Conservation (phyloP, 129 eudicot species). For the Chrysanthemum makinoi region DNA sequence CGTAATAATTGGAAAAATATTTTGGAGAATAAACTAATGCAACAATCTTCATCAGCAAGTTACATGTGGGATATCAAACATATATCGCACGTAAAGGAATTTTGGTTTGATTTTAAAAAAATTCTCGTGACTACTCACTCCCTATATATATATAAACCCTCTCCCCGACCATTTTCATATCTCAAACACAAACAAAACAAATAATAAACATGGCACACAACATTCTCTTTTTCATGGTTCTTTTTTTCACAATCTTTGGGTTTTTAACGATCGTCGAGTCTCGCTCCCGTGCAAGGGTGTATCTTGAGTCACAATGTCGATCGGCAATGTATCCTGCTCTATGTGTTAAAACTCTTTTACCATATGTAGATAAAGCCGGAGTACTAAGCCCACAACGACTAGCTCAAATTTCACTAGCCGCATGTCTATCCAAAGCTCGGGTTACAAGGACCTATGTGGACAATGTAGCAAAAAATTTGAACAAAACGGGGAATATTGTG, state of each 20-base stretch:
- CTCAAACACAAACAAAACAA: constrained; percentile 13
- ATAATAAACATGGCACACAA: constrained; percentile 29
- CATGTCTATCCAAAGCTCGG: constrained; percentile 48
- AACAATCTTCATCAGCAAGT: constrained; percentile 16
- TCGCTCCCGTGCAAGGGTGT: constrained; percentile 52
- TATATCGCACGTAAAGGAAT: constrained; percentile 25
- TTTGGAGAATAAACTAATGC: background rate
- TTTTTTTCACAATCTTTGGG: constrained; percentile 37
- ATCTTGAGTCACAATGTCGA: constrained; percentile 47
- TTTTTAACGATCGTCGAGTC: constrained; percentile 29
- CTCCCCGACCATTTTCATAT: constrained; percentile 19
- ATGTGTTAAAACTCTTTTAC: constrained; percentile 45
- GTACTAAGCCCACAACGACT: constrained; percentile 40
- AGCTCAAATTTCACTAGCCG: constrained; percentile 56
- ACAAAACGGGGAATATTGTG: constrained; percentile 20
- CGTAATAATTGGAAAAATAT: constrained; percentile 5
- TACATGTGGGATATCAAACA: constrained; percentile 18
- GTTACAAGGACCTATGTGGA: constrained; percentile 45
- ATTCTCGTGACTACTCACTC: background rate
- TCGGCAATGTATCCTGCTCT: constrained; percentile 46
- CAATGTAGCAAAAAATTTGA: constrained; percentile 36
- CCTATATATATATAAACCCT: constrained; percentile 23
- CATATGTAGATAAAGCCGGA: constrained; percentile 23
- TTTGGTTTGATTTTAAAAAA: constrained; percentile 1
- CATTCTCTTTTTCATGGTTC: constrained; percentile 21